phyloP scores from a whole-genome alignment of 129 eudicot species.

The Arctium lappa region DNA sequence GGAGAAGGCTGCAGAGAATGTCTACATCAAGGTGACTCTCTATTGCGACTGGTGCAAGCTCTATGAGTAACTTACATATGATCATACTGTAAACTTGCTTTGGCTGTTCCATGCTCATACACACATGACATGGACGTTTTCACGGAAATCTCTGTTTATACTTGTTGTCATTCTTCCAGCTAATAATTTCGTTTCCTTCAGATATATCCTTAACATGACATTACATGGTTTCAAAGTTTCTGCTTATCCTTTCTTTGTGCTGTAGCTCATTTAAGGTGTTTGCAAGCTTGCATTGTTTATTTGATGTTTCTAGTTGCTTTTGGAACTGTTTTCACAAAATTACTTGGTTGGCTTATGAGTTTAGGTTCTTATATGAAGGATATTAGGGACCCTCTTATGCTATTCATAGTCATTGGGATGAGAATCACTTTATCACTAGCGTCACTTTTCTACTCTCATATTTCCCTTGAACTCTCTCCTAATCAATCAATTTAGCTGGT shows the following conservation, averaged over 20 bases:
- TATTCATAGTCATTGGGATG: not conserved
- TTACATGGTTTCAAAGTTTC: slow-evolving; percentile 1
- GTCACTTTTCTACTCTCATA: not conserved
- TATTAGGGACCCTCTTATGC: not conserved
- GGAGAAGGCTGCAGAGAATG: slow-evolving; percentile 97
- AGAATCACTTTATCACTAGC: not conserved
- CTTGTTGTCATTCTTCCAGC: not conserved
- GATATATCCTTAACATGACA: not conserved
- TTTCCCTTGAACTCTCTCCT: not conserved
- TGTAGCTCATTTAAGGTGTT: not conserved
- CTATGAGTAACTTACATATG: not conserved
- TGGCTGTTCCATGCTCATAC: slow-evolving; percentile 4
- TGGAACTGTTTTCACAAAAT: not conserved
- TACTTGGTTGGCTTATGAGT: not conserved
- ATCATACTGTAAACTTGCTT: not conserved
- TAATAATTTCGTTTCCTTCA: not conserved
- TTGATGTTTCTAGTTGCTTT: not conserved
- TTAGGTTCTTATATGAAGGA: not conserved
- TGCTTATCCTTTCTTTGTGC: not conserved
- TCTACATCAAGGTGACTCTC: slow-evolving; percentile 68
- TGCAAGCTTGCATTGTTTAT: not conserved
- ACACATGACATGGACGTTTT: not conserved
- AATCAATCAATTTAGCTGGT: not conserved
- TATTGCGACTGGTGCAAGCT: not conserved
- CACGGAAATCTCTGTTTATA: not conserved